Evolutionary conservation across 1,139 yeast species (phyloP), one percentile per base, ranked within the genome.

Genomic region (Saccharomyces hybrid): DNA sequence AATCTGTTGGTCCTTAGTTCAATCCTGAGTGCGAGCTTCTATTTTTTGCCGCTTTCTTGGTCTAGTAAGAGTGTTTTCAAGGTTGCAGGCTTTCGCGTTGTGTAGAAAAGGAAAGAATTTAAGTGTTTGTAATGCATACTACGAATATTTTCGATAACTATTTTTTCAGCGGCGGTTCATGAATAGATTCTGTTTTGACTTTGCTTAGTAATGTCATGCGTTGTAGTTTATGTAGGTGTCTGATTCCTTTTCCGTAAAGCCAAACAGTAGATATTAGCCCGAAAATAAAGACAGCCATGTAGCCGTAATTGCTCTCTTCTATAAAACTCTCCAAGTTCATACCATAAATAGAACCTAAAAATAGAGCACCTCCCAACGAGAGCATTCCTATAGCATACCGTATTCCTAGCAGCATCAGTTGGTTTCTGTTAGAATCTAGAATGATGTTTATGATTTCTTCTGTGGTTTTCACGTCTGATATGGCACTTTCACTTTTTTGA

Each of bases 1-100:
- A 84, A 83, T 83, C 88, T 83, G 85, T 82, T 83, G 88, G 88
- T 84, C 88, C 85, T 80, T 79, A 82, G 89, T 84, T 84, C 89
- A 81, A 84, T 68, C 81, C 89, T 82, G 88, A 81, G 85, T 78
- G 80, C 84, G 81, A 83, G 88, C 88, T 83, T 49, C 2, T 20
- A 20, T 20, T 20, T 20, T 20, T 20, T 20, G 23, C 23, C 2
- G 23, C 2, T 20, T 20, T 31, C 34, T 31, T 31, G 34, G 3
- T 29, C 3, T 4, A 31, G 34, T 3, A 31, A 31, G 34, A 31
- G 14, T 31, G 34, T 31, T 3, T 31, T 31, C 34, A 31, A 31
- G 34, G 34, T 31, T 31, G 7, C 34, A 31, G 34, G 34, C 34
- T 31, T 31, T 9, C 13, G 13, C 32, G 13, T 29, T 29, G 32